Conservation (phyloP, 192 early-diverging fungal species). For the Entomortierella lignicola region DNA sequence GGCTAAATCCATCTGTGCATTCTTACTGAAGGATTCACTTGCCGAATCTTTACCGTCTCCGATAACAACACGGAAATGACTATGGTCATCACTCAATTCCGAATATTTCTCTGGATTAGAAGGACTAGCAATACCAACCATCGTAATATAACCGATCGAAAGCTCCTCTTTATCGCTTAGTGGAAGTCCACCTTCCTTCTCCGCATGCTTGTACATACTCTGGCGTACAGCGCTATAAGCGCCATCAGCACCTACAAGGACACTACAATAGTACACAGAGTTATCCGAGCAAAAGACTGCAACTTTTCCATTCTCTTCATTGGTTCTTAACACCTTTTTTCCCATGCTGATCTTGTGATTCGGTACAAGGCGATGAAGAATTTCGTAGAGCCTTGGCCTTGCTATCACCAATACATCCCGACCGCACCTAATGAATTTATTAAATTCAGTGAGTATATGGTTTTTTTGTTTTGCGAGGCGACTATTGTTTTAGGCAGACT, state of each 20-base stretch:
- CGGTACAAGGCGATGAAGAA: neutral
- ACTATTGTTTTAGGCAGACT: no score
- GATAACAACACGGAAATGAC: neutral
- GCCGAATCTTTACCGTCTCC: neutral
- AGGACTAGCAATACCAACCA: conserved; percentile 1
- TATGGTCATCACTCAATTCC: neutral
- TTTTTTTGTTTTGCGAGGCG: no score
- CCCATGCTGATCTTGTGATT: neutral
- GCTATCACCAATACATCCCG: neutral
- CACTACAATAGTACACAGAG: neutral
- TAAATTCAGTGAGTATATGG: neutral
- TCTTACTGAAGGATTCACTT: no score
- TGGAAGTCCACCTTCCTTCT: neutral
- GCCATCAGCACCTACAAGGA: neutral
- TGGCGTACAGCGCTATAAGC: neutral
- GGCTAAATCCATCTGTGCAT: no score
- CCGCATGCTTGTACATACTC: neutral
- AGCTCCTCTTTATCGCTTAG: neutral
- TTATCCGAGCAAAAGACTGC: neutral
- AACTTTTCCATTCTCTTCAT: neutral
- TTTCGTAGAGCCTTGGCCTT: neutral
- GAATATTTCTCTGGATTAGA: conserved; percentile 3
- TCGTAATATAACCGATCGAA: neutral
- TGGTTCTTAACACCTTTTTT: neutral
- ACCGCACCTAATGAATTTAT: no score